phyloP scores from a whole-genome alignment of 768 basidiomycete species.

The Mycena polygramma region DNA sequence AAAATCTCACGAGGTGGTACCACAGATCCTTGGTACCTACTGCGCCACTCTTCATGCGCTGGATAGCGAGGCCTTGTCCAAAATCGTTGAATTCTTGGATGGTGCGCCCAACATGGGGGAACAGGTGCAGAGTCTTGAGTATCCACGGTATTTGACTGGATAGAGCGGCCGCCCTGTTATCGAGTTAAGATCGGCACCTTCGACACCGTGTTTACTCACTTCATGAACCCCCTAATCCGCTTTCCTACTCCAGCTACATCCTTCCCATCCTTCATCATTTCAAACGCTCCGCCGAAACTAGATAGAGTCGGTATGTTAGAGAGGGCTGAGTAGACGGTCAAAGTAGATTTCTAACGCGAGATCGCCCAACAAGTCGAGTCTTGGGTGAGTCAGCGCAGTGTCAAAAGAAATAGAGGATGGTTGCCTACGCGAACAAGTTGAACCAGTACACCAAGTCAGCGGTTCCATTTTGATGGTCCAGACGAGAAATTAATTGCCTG shows the following conservation, averaged over 20 bases:
- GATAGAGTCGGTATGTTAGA: neutral
- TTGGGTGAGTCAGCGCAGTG: conserved; percentile 21
- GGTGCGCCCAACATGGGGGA: conserved; percentile 19
- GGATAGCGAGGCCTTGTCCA: conserved; percentile 4
- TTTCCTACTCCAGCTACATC: conserved; percentile 61
- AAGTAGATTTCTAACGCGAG: conserved; percentile 47
- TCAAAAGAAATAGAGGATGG: neutral
- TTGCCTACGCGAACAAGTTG: conserved; percentile 53
- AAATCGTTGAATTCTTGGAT: conserved; percentile 27
- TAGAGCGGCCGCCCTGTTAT: conserved; percentile 48
- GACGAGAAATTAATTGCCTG: conserved; percentile 53
- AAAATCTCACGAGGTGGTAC: conserved; percentile 50
- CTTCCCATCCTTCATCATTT: conserved; percentile 52
- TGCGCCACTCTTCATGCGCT: conserved; percentile 14
- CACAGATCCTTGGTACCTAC: conserved; percentile 58
- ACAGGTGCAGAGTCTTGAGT: conserved; percentile 13
- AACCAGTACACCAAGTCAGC: conserved; percentile 52
- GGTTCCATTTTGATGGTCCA: conserved; percentile 46
- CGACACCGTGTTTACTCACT: conserved; percentile 45
- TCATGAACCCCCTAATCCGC: conserved; percentile 55
- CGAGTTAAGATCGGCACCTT: neutral
- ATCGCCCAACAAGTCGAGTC: conserved; percentile 56
- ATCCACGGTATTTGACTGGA: conserved; percentile 49
- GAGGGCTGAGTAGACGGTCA: neutral
- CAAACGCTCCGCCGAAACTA: conserved; percentile 42